These are phyloP conservation scores for Brassica incana DNA, from an alignment of 345 rosid genomes.

Conservation along the genomic window DNA sequence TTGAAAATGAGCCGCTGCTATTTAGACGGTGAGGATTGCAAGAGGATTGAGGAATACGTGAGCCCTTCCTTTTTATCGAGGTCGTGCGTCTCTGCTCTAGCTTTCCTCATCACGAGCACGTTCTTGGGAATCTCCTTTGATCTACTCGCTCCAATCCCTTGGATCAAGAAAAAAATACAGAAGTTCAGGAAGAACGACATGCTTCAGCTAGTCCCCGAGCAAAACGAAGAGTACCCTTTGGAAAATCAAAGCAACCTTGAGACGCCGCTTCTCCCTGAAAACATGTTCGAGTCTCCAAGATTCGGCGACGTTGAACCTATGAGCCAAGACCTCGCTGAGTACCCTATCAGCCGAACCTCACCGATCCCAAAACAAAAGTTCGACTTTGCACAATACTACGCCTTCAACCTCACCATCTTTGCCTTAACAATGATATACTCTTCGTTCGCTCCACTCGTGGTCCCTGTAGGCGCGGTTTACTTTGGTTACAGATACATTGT, in stretches of 20 bases:
- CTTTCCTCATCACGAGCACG: constrained; percentile 90
- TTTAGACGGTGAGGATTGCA: constrained; percentile 97
- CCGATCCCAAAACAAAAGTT: constrained; percentile 93
- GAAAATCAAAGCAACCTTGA: constrained; percentile 72
- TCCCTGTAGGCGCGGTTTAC: constrained; percentile 89
- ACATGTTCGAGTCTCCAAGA: constrained; percentile 63
- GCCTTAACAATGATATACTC: constrained; percentile 93
- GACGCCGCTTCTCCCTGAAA: constrained; percentile 70
- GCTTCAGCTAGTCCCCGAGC: constrained; percentile 96
- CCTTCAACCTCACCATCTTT: constrained; percentile 89
- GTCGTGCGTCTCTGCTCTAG: constrained; percentile 91
- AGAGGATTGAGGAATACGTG: constrained; percentile 93
- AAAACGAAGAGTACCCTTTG: constrained; percentile 73
- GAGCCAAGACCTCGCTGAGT: constrained; percentile 75
- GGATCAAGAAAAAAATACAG: constrained; percentile 91
- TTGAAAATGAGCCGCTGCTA: constrained; percentile 90
- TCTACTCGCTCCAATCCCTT: constrained; percentile 88
- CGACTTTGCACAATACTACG: constrained; percentile 96
- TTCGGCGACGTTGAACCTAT: constrained; percentile 45
- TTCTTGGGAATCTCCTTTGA: constrained; percentile 93
- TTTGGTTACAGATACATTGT: constrained; percentile 96
- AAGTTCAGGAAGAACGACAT: constrained; percentile 90
- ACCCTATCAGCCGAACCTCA: constrained; percentile 81
- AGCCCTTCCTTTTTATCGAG: constrained; percentile 88
- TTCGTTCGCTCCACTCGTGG: constrained; percentile 86